Base-by-base conservation (phyloP, 441 rosid species). In the Erodium moschatum region DNA sequence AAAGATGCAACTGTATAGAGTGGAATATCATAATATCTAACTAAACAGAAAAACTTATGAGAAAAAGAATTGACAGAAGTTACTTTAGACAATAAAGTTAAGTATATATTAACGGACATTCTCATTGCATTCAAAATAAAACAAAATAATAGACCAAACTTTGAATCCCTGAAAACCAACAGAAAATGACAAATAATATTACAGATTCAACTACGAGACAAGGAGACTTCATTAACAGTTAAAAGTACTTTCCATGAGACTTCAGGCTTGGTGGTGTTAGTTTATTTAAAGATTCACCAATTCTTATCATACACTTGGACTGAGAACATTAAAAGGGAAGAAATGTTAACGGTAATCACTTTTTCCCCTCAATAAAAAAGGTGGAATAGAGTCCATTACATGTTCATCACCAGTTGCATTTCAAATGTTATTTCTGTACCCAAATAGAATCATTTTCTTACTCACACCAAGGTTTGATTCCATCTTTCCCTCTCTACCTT, bases 251-350 rank as follows among this genome's bases (percentile, higher is more conserved):
- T 61, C 15, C 15, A 61, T 19, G 33, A 19, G 5, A 61, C 65
- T 61, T 20, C 15, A 11, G 65, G 65, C 65, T 61, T 20, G 65
- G 65, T 61, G 31, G 13, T 19, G 65, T 61, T 20, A 27, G 8
- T 52, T 61, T 61, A 19, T 19, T 61, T 61, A 13, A 61, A 19
- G 65, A 19, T 61, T 61, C 33, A 35, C 4, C 5, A 19, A 52
- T 52, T 19, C 58, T 52, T 52, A 52, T 52, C 58, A 52, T 52
- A 24, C 56, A 48, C 58, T 52, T 52, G 58, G 58, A 3, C 18
- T n/a, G 19, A 15, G 19, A 52, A n/a, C 5, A 50, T 50, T 0
- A 12, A 50, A 52, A 52, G 20, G 58, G 58, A 52, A 15, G 56
- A 52, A 13, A 52, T 52, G 18, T 52, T 52, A n/a, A 52, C n/a